phyloP scores from a whole-genome alignment of 257 asterid species.

The Avicennia marina region DNA sequence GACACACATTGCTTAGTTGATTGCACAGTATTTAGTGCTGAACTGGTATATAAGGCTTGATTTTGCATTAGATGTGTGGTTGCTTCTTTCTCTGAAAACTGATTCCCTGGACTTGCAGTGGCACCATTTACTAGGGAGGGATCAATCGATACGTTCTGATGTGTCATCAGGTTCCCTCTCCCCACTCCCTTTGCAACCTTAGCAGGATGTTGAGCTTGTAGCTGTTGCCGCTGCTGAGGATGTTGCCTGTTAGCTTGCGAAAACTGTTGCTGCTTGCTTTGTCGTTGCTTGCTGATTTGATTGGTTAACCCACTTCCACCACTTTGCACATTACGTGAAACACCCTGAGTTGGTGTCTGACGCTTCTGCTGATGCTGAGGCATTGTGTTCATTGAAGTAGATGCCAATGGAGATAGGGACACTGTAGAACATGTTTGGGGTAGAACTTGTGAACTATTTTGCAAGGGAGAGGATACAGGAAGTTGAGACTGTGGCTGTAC shows the following conservation, averaged over 20 bases:
- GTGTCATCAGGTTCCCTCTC: slow-evolving; percentile 49
- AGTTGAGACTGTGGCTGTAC: slow-evolving; percentile 58
- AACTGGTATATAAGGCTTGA: slow-evolving; percentile 43
- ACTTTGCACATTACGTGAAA: slow-evolving; percentile 48
- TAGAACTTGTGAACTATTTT: slow-evolving; percentile 47
- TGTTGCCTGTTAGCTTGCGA: slow-evolving; percentile 42
- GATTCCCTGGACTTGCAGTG: slow-evolving; percentile 43
- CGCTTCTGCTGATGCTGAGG: slow-evolving; percentile 66
- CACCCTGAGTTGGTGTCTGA: slow-evolving; percentile 53
- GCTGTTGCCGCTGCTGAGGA: slow-evolving; percentile 58
- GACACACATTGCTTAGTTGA: slow-evolving; percentile 39
- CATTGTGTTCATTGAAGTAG: slow-evolving; percentile 46
- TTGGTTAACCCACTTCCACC: slow-evolving; percentile 42
- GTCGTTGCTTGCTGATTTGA: slow-evolving; percentile 42
- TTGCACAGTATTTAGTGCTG: slow-evolving; percentile 37
- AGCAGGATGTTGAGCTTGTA: slow-evolving; percentile 58
- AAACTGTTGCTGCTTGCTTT: slow-evolving; percentile 34
- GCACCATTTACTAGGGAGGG: slow-evolving; percentile 52
- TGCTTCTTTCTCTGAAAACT: slow-evolving; percentile 44
- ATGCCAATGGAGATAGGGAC: slow-evolving; percentile 47
- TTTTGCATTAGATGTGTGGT: slow-evolving; percentile 36
- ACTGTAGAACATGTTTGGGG: slow-evolving; percentile 48
- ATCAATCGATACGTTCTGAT: slow-evolving; percentile 52
- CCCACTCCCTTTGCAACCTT: slow-evolving; percentile 70
- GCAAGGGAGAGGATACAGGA: slow-evolving; percentile 61